phyloP scores from a whole-genome alignment of 2,329 filamentous ascomycete species.

The Stachybotrys elegans region DNA sequence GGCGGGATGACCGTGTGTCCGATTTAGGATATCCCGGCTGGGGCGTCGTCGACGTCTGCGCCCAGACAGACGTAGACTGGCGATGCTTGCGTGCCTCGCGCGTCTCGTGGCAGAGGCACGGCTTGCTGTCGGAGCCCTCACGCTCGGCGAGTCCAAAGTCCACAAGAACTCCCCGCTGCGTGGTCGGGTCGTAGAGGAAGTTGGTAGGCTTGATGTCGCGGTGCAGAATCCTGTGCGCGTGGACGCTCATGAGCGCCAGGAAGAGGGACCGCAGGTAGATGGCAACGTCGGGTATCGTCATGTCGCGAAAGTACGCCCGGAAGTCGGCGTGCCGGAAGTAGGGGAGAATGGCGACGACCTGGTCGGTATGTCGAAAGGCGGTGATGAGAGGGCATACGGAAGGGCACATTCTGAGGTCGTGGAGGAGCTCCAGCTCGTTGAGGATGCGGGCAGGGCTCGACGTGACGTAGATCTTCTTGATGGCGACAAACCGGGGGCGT shows the following conservation, averaged over 20 bases:
- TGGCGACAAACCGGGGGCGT: constrained; percentile 74
- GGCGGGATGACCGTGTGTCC: constrained; percentile 79
- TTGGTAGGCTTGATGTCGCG: constrained; percentile 97
- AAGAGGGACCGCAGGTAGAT: constrained; percentile 89
- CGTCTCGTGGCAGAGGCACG: constrained; percentile 74
- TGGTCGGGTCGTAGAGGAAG: constrained; percentile 83
- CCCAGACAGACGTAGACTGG: constrained; percentile 53
- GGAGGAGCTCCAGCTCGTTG: constrained; percentile 90
- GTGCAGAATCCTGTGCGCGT: constrained; percentile 80
- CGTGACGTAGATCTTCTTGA: constrained; percentile 99
- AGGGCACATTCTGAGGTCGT: constrained; percentile 76
- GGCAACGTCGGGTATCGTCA: constrained; percentile 80
- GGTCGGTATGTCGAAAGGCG: constrained; percentile 89
- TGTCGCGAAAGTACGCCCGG: constrained; percentile 85
- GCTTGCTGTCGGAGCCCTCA: constrained; percentile 69
- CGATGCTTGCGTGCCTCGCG: constrained; percentile 56
- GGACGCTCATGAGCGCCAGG: constrained; percentile 76
- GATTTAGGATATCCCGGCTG: constrained; percentile 78
- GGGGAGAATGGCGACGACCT: constrained; percentile 89
- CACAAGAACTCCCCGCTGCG: constrained; percentile 84
- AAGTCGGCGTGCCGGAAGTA: constrained; percentile 97
- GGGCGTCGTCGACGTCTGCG: constrained; percentile 41
- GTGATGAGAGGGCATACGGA: constrained; percentile 95
- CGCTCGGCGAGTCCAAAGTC: constrained; percentile 96
- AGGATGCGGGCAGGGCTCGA: constrained; percentile 89